These are phyloP conservation scores for Colletotrichum graminicola DNA, from an alignment of 2,329 filamentous ascomycete genomes.

Conservation along the genomic window DNA sequence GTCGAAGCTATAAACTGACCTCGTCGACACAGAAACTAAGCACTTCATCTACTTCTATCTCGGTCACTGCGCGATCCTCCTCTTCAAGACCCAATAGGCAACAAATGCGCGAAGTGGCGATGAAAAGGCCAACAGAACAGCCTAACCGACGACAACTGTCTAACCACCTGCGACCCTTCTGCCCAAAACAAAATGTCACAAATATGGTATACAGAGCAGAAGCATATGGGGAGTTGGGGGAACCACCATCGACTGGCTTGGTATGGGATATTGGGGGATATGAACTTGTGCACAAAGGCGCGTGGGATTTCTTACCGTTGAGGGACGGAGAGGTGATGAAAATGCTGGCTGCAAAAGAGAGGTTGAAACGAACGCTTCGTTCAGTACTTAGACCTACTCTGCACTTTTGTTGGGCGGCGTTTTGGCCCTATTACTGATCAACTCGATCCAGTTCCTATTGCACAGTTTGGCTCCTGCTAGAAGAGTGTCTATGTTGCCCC, in stretches of 20 bases:
- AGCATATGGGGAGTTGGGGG: background rate
- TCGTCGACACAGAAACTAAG: constrained; percentile 81
- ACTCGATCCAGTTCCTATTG: constrained; percentile 13
- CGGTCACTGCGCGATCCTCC: constrained; percentile 95
- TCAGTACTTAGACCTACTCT: constrained; percentile 13
- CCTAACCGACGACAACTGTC: constrained; percentile 13
- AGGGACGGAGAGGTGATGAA: background rate
- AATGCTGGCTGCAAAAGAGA: background rate
- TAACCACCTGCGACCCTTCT: constrained; percentile 13
- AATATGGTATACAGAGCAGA: constrained; percentile 29
- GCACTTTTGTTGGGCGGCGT: constrained; percentile 14
- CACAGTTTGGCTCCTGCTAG: background rate
- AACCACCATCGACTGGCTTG: constrained; percentile 3
- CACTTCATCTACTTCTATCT: constrained; percentile 99
- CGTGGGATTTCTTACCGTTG: constrained; percentile 13
- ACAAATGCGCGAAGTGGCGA: constrained; percentile 9
- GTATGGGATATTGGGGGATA: constrained; percentile 35
- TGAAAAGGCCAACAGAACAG: constrained; percentile 12
- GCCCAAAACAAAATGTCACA: constrained; percentile 19
- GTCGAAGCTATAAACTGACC: background rate
- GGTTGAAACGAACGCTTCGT: constrained; percentile 14
- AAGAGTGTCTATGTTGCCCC: background rate
- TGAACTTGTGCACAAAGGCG: constrained; percentile 36
- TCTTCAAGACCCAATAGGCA: constrained; percentile 96
- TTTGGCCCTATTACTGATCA: constrained; percentile 12